A percentile compares a stretch with the other conserved stretches of the same genome.
phyloP scores from a whole-genome alignment of 768 basidiomycete species.

The Tephrocybe sp. region DNA sequence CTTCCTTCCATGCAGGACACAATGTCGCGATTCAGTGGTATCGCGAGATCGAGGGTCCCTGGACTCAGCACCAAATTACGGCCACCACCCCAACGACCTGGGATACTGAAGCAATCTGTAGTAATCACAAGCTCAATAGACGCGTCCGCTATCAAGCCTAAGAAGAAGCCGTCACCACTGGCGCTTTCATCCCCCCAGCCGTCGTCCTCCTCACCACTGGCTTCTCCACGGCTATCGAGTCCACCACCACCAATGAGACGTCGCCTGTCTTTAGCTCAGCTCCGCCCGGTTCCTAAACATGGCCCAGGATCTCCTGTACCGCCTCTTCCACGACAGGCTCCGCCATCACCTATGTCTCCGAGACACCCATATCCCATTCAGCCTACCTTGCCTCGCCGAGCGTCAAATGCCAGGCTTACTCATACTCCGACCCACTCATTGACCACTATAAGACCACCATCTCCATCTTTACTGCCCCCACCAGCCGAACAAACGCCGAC shows the following conservation, averaged over 20 bases:
- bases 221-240: conserved; percentile 14
- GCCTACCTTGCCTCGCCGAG: conserved; percentile 18
- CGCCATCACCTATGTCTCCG: conserved; percentile 27
- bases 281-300: conserved; percentile 17
- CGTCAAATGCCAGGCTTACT: conserved; percentile 25
- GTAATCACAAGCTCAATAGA: conserved; percentile 15
- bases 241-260: conserved; percentile 19
- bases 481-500: not conserved
- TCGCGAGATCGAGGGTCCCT: conserved; percentile 16
- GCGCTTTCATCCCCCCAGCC: conserved; percentile 22
- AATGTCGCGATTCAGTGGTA: conserved; percentile 38
- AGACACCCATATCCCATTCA: conserved; percentile 14
- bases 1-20: conserved; percentile 47
- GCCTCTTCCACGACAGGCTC: conserved; percentile 15
- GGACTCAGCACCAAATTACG: too few species aligned
- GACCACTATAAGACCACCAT: conserved; percentile 6
- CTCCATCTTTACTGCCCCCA: conserved; percentile 6
- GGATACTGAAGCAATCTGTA: conserved; percentile 23
- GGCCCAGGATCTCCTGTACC: conserved; percentile 13
- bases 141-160: conserved; percentile 20
- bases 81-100: conserved; percentile 4
- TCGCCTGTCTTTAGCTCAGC: conserved; percentile 23
- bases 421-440: conserved; percentile 12
- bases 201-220: conserved; percentile 15
- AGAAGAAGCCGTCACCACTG: conserved; percentile 36